Conservation (phyloP, 176 grass and related monocot species). For the Zoysia japonica region DNA sequence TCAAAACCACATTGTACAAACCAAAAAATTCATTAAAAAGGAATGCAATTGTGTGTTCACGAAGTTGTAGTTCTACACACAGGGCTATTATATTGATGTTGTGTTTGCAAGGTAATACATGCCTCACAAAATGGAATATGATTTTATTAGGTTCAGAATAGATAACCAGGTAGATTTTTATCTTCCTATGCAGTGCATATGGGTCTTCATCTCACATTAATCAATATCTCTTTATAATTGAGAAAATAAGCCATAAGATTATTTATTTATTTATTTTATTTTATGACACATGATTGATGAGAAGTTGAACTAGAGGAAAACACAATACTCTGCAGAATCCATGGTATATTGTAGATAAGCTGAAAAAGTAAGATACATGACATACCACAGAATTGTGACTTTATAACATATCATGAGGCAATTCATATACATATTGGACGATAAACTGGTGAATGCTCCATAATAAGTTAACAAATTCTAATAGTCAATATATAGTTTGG, state of each 20-base stretch:
- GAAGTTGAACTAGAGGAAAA: neutral
- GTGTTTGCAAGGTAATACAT: neutral
- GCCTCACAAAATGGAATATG: neutral
- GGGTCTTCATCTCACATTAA: neutral
- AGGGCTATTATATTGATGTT: neutral
- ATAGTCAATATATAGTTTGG: neutral
- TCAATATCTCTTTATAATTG: neutral
- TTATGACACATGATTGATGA: neutral
- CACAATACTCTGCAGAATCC: neutral
- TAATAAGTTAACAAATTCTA: neutral
- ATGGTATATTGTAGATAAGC: neutral
- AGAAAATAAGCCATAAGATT: neutral
- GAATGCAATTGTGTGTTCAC: neutral
- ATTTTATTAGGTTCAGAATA: neutral
- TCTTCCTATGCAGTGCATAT: neutral
- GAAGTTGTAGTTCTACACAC: neutral
- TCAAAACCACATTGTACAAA: neutral
- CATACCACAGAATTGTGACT: neutral
- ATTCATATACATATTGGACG: neutral
- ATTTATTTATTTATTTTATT: neutral
- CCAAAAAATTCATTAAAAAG: neutral
- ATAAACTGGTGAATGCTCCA: neutral
- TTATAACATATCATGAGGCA: neutral
- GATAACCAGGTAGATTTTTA: neutral
- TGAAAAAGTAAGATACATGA: neutral